These are phyloP conservation scores for Sclerospora graminicola DNA, from an alignment of 352 stramenopile genomes.

Conservation along the genomic window DNA sequence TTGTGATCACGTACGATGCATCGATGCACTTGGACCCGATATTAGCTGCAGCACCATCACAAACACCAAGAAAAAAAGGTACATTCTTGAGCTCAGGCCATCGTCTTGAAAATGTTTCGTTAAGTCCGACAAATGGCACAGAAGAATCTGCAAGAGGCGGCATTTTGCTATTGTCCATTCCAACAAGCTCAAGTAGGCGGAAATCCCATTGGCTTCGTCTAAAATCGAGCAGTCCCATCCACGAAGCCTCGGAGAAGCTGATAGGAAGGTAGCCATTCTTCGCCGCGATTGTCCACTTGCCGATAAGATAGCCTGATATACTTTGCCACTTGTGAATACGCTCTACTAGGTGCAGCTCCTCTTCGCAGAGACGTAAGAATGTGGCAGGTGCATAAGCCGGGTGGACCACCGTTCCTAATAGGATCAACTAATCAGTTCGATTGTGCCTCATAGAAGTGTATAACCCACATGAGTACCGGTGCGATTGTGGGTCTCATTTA, in stretches of 20 bases:
- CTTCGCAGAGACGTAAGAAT: constrained; percentile 74
- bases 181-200: constrained; percentile 63
- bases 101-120: constrained; percentile 36
- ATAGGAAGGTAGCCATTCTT: constrained; percentile 51
- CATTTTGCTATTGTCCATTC: constrained; percentile 63
- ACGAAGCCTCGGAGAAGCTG: constrained; percentile 91
- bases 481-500: constrained; percentile 55
- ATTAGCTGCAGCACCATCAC: constrained; percentile 91
- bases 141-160: constrained; percentile 59
- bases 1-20: constrained; percentile 31
- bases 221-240: constrained; percentile 91
- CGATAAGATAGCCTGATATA: constrained; percentile 81
- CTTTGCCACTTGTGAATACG: constrained; percentile 82
- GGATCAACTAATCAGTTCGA: background rate
- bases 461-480: constrained; percentile 26
- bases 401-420: constrained; percentile 64
- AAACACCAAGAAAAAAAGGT: constrained; percentile 86
- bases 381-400: constrained; percentile 85
- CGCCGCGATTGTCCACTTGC: constrained; percentile 65
- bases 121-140: constrained; percentile 43
- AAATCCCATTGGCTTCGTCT: constrained; percentile 74
- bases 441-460: background rate
- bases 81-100: constrained; percentile 64
- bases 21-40: constrained; percentile 90
- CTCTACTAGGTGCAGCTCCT: constrained; percentile 29